Evolutionary conservation across 306 rosid genomes (phyloP), one percentile per base, ranked within the genome.

Genomic region (Alnus glutinosa): DNA sequence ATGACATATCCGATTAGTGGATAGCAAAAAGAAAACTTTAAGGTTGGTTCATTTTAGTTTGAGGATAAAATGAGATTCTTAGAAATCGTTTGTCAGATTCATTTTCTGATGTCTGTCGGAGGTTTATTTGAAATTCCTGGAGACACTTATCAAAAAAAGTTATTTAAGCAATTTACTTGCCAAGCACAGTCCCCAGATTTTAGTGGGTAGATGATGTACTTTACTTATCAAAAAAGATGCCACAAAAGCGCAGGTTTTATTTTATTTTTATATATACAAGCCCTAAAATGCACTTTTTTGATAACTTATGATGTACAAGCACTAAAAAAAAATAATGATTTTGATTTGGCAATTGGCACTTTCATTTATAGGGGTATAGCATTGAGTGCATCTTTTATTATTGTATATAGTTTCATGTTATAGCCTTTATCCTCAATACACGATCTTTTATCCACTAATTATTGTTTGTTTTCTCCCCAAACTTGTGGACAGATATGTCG

Each of bases 401-500:
- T 32, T 71, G n/a, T 76, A 74, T 75, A 36, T 76, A 36, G 10
- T 15, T 10, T 7, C 62, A 63, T 68, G 77, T 30, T 62, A 49
- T 34, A 44, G 32, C 48, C 42, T 71, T 50, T 67, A 50, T 58
- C 55, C 9, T 23, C 62, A 64, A 37, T 30, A 78, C 44, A 34
- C 19, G 28, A 13, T 66, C 7, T 50, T 67, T 75, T 69, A 71
- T 71, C 51, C 8, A n/a, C 50, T 81, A 70, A 81, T 51, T 3
- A 73, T 70, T 64, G 19, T 78, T 82, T 81, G 75, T 59, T 71
- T 51, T 73, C 75, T 66, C 72, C 34, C 75, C 71, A 74, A 75
- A 44, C 39, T 16, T 71, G 74, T 71, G 55, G 44, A 67, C 88
- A 94, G 97, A 86, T 89, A 67, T 90, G 89, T 79, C 90, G 75